Evolutionary conservation across 371 early-diverging fungal species (phyloP).

Genomic region (Funneliformis caledonium): DNA sequence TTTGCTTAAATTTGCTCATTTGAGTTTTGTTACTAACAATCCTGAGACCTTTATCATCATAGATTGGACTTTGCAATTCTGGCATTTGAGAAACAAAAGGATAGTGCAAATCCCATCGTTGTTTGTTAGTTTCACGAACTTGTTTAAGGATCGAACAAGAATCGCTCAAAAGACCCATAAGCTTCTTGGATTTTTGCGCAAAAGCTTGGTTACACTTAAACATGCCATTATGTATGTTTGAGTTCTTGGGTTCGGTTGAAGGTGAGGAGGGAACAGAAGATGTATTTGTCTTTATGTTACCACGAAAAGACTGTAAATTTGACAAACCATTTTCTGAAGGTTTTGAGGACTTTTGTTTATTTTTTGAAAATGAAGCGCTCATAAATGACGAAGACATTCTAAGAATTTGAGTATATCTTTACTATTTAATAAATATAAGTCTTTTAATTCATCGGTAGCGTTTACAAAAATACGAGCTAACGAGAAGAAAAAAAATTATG

Average conservation of each 20-base stretch:
- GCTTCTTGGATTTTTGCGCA: conserved; percentile 72
- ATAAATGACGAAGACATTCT: neutral
- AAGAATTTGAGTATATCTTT: neutral
- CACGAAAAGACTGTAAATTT: neutral
- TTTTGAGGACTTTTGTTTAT: neutral
- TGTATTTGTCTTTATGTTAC: neutral
- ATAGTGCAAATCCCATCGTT: conserved; percentile 69
- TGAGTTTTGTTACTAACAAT: conserved; percentile 50
- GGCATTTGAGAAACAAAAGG: conserved; percentile 50
- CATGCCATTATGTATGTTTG: neutral
- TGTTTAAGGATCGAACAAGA: conserved; percentile 65
- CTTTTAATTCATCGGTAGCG: neutral
- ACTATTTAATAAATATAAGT: neutral
- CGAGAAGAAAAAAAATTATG: no score
- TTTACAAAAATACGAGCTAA: no score
- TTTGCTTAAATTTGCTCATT: conserved; percentile 45
- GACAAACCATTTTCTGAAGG: neutral
- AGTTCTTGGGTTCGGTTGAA: neutral
- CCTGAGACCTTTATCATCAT: conserved; percentile 43
- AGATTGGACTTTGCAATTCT: conserved; percentile 38
- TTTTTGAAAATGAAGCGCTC: neutral
- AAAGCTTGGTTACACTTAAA: conserved; percentile 52
- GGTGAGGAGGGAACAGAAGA: neutral
- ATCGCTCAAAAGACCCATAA: conserved; percentile 62
- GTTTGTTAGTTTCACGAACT: conserved; percentile 65